Conservation (phyloP, 2,329 filamentous ascomycete species). For the Colletotrichum chrysophilum region DNA sequence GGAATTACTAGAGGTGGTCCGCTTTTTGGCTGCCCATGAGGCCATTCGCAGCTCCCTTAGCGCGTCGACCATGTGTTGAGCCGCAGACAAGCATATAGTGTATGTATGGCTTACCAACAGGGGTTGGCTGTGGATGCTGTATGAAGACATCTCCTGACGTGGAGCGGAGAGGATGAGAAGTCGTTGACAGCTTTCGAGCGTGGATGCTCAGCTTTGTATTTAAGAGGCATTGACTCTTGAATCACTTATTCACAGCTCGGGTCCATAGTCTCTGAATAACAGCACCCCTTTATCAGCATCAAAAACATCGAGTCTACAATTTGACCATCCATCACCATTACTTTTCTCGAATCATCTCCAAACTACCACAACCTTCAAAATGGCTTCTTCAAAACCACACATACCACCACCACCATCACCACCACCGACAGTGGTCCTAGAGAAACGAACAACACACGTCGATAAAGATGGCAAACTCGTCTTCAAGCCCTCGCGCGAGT, state of each 20-base stretch:
- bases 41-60: neutral
- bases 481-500: conserved; percentile 38
- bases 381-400: neutral
- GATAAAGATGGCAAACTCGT: conserved; percentile 23
- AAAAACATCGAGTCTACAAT: neutral
- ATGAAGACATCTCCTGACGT: neutral
- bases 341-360: neutral
- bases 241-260: neutral
- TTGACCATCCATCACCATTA: neutral
- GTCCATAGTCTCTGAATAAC: neutral
- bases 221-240: neutral
- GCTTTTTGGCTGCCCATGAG: neutral
- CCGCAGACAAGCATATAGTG: neutral
- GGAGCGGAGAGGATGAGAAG: neutral
- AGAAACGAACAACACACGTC: neutral
- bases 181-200: neutral
- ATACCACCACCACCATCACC: neutral
- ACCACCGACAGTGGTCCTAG: neutral
- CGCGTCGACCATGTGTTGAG: neutral
- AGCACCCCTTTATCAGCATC: neutral
- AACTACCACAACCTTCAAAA: neutral
- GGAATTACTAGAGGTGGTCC: neutral
- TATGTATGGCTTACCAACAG: neutral
- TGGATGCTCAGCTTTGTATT: neutral
- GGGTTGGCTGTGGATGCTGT: neutral